Conservation (phyloP, 2,329 filamentous ascomycete species). For the Ophiostoma sp. region DNA sequence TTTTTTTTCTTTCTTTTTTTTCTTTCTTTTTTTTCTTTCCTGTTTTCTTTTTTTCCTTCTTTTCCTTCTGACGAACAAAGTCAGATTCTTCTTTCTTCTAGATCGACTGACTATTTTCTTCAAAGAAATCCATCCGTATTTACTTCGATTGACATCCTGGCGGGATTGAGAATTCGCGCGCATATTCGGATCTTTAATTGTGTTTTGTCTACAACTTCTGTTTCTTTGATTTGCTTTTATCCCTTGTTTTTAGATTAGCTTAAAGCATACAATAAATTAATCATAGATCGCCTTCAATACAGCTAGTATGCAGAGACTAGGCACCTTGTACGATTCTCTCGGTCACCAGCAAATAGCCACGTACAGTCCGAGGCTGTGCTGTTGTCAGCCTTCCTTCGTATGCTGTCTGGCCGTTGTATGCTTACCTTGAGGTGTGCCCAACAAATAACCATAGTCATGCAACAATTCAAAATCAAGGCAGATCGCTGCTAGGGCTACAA, state of each 20-base stretch:
- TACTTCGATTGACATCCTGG: too few relatives aligned
- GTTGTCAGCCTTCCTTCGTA: constrained; percentile 3
- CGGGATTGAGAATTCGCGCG: too few relatives aligned
- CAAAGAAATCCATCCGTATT: too few relatives aligned
- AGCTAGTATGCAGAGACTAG: too few relatives aligned
- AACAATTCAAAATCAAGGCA: neutral
- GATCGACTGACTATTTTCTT: neutral
- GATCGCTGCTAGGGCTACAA: neutral
- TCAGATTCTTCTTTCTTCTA: constrained; percentile 2
- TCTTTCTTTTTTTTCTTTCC: neutral
- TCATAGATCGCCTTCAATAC: too few relatives aligned
- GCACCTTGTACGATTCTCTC: too few relatives aligned
- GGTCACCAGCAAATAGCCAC: neutral
- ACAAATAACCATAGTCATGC: neutral
- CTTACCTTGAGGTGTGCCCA: neutral
- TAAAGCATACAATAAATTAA: too few relatives aligned
- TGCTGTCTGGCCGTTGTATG: neutral
- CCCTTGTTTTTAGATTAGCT: too few relatives aligned
- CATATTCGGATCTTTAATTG: too few relatives aligned
- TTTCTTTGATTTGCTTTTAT: too few relatives aligned
- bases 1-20: neutral
- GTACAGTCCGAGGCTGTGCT: constrained; percentile 3
- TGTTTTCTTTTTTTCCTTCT: neutral
- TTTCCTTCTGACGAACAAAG: neutral
- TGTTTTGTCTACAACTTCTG: too few relatives aligned